A percentile compares a stretch with the other conserved stretches of the same genome.
Evolutionary conservation across 139 green algal species (phyloP).

Genomic region (Coelastrella sp.): DNA sequence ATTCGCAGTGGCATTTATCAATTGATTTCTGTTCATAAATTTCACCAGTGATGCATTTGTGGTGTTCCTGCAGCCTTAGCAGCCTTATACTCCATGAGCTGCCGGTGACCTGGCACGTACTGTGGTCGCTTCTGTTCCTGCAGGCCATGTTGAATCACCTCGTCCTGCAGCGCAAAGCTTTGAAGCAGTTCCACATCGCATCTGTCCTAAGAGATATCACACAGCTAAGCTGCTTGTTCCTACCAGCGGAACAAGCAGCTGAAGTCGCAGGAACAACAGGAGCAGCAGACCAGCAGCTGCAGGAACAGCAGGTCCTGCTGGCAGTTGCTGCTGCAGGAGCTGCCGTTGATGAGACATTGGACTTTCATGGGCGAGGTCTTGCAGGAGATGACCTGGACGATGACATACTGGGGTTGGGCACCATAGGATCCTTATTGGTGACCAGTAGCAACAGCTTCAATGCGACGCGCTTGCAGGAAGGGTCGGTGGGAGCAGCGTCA

Average conservation of each 20-base stretch:
- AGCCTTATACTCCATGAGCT: background rate
- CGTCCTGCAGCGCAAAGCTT: background rate
- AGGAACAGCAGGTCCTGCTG: background rate
- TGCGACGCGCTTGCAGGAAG: too few relatives aligned
- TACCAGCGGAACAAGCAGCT: background rate
- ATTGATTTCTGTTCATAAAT: background rate
- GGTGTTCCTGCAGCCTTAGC: background rate
- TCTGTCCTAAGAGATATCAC: constrained; percentile 38
- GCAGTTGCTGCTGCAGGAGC: background rate
- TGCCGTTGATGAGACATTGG: constrained; percentile 11
- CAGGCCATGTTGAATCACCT: constrained; percentile 26
- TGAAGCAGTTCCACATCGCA: constrained; percentile 48
- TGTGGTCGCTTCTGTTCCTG: background rate
- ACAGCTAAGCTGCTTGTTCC: constrained; percentile 37
- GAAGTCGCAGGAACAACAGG: background rate
- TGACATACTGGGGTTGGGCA: background rate
- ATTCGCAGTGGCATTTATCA: too few relatives aligned
- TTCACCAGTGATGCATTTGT: background rate
- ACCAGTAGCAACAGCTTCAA: background rate
- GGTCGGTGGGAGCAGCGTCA: background rate
- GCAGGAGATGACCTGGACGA: background rate
- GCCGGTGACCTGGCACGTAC: background rate
- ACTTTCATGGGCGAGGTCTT: background rate
- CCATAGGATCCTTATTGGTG: background rate
- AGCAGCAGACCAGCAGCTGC: background rate